Base-by-base conservation (phyloP, 441 rosid species). In the Monsonia emarginata region DNA sequence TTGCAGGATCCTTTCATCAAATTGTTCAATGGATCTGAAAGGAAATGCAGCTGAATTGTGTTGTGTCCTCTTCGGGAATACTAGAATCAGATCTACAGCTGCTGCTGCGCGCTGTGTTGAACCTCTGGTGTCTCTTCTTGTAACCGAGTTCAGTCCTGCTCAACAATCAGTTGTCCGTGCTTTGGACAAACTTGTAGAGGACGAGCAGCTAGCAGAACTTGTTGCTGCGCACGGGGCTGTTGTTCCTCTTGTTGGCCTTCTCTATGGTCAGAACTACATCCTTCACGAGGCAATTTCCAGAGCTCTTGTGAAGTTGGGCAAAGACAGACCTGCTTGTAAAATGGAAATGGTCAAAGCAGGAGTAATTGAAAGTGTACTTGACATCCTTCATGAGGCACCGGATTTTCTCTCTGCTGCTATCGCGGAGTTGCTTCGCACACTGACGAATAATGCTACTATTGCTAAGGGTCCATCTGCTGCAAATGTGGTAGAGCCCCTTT, bases 31-130 rank as follows among this genome's bases (percentile, higher is more conserved):
- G 89, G 99, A 91, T 73, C 84, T 95, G 75, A 95, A 95, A 75
- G 98, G 97, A 65, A 96, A 95, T 86, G 98, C 99, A 65, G 99
- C 99, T 50, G 99, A 95, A 81, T 76, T 95, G 72, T 95, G 99
- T 60, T 83, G 88, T 79, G 99, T 95, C 79, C 89, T 95, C 71
- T 95, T 95, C 75, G 91, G 88, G 68, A 95, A 91, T 74, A 86
- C 91, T 52, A 85, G 91, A 80, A 88, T 95, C 68, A 87, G 99
- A 79, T 91, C 99, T 69, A 89, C 99, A 18, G 76, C 88, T 82
- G 98, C 96, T 73, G 99, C 98, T 14, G 99, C 98, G 11, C 95
- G 88, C 67, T 91, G 99, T 68, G 98, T 95, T 68, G 99, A 91
- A 83, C 99, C 99, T 71, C 84, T 95, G 27, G 99, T 95, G 63